A percentile compares a stretch with the other conserved stretches of the same genome.
These are phyloP conservation scores for Cardiospermum halicacabum DNA, from an alignment of 345 rosid genomes.

Conservation along the genomic window DNA sequence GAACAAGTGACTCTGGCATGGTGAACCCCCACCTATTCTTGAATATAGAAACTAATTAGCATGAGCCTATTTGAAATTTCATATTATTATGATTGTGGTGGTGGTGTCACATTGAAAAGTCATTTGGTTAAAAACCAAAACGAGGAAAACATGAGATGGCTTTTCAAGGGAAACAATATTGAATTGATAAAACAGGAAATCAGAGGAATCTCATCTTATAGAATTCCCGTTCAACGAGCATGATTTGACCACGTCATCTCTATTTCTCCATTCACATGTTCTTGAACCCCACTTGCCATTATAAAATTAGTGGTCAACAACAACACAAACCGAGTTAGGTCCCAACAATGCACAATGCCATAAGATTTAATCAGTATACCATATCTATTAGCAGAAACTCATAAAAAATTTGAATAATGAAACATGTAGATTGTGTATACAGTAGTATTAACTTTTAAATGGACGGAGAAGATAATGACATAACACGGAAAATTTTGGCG, in stretches of 20 bases:
- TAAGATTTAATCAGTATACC: no score
- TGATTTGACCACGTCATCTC: slow-evolving; percentile 22
- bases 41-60: no score
- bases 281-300: neutral
- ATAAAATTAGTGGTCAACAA: neutral
- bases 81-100: neutral
- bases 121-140: neutral
- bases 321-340: neutral
- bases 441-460: no score
- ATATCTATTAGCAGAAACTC: no score
- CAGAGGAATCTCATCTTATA: neutral
- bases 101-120: neutral
- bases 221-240: neutral
- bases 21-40: no score
- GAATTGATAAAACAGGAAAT: neutral
- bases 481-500: neutral
- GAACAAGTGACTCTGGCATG: no score
- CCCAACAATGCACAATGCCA: neutral
- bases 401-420: no score
- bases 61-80: no score
- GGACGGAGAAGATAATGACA: no score
- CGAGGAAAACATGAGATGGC: neutral
- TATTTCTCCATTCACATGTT: neutral
- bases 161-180: neutral
- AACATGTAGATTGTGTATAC: no score